phyloP scores from a whole-genome alignment of 768 basidiomycete genomes.

The Termitomyces sp. region DNA sequence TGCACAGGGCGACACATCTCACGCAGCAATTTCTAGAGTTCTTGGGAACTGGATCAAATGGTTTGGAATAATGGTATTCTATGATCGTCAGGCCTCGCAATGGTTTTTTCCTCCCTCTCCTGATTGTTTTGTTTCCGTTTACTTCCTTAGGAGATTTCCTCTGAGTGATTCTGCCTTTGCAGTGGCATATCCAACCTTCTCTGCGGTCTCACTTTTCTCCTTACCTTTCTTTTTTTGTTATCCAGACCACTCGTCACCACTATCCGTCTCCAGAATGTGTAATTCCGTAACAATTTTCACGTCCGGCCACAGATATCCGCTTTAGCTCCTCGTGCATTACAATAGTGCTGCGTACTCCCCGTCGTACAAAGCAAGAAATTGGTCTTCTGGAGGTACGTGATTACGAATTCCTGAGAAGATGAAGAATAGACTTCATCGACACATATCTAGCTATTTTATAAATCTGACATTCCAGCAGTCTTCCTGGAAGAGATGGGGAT shows the following conservation, averaged over 20 bases:
- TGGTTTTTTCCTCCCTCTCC: too few relatives aligned
- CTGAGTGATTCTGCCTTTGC: not conserved
- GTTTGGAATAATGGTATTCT: too few relatives aligned
- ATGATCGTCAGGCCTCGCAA: too few relatives aligned
- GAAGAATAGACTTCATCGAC: not conserved
- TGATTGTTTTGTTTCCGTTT: not conserved
- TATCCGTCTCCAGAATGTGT: not conserved
- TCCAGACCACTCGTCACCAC: slow-evolving; percentile 10
- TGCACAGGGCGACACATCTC: too few relatives aligned
- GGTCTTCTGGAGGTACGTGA: slow-evolving; percentile 44
- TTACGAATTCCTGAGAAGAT: not conserved
- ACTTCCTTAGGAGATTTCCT: not conserved
- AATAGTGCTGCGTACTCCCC: slow-evolving; percentile 28
- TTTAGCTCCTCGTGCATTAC: slow-evolving; percentile 38
- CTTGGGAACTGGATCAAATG: too few relatives aligned
- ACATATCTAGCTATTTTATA: slow-evolving; percentile 30
- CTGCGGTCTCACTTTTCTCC: not conserved
- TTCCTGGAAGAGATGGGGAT: slow-evolving; percentile 42
- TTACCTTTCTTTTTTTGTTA: not conserved
- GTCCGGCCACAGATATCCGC: slow-evolving; percentile 29
- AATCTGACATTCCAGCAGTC: slow-evolving; percentile 39
- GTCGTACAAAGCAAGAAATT: slow-evolving; percentile 29
- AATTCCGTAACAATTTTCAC: slow-evolving; percentile 25
- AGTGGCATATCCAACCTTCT: slow-evolving; percentile 6
- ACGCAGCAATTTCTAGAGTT: too few relatives aligned